phyloP scores from a whole-genome alignment of 2,329 filamentous ascomycete genomes.

The Venturia carpophila region DNA sequence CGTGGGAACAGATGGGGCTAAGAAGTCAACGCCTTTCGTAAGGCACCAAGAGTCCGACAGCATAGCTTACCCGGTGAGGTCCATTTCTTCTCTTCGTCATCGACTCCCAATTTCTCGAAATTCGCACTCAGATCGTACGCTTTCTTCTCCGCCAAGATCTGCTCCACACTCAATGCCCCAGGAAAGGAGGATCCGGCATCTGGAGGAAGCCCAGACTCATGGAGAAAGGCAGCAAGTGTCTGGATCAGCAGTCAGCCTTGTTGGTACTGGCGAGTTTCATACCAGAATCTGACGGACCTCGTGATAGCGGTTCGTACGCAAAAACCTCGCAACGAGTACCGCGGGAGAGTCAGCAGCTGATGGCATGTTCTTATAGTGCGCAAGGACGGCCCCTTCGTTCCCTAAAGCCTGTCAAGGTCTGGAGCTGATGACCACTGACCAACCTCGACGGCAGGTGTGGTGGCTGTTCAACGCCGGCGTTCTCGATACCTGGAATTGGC shows the following conservation, averaged over 20 bases:
- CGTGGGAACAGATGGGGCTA: conserved; percentile 41
- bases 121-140: conserved; percentile 47
- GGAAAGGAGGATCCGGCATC: conserved; percentile 38
- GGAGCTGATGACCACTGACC: background rate
- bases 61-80: conserved; percentile 36
- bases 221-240: conserved; percentile 51
- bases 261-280: background rate
- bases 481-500: background rate
- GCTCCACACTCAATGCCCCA: conserved; percentile 47
- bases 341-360: conserved; percentile 30
- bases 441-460: background rate
- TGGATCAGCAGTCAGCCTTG: conserved; percentile 25
- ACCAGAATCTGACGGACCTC: conserved; percentile 27
- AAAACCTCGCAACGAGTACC: conserved; percentile 36
- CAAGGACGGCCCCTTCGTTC: background rate
- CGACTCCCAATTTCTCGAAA: conserved; percentile 48
- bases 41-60: background rate
- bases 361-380: background rate
- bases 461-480: background rate
- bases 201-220: conserved; percentile 46
- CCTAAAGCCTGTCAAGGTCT: background rate
- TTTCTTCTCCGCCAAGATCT: conserved; percentile 53
- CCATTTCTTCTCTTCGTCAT: conserved; percentile 41
- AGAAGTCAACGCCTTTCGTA: background rate
- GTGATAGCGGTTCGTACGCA: conserved; percentile 34